These are phyloP conservation scores for Raffaelea deltoideospora DNA, from an alignment of 2,329 filamentous ascomycete species.

Conservation along the genomic window DNA sequence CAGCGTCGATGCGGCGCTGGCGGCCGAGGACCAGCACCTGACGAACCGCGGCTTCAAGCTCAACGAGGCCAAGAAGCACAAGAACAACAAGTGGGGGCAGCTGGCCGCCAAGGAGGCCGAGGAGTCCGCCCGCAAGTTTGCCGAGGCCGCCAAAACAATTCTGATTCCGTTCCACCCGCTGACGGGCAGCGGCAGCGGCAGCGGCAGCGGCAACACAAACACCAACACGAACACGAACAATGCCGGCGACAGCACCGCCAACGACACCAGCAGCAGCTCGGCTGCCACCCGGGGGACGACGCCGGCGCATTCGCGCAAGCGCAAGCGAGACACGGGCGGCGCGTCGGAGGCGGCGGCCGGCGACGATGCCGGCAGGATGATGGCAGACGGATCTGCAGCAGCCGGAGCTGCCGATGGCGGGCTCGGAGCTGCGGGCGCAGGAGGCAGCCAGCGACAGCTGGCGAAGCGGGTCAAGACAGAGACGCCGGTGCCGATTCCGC, in stretches of 20 bases:
- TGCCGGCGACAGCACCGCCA: slow-evolving; percentile 1
- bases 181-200: not conserved
- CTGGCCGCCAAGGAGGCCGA: slow-evolving; percentile 45
- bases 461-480: slow-evolving; percentile 22
- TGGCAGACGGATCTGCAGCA: slow-evolving; percentile 5
- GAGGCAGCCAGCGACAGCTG: slow-evolving; percentile 13
- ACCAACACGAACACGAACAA: no score
- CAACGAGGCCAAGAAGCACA: slow-evolving; percentile 63
- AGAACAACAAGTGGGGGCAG: slow-evolving; percentile 46
- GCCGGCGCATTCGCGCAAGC: slow-evolving; percentile 12
- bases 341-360: slow-evolving; percentile 14
- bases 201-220: not conserved
- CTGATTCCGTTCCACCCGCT: slow-evolving; percentile 10
- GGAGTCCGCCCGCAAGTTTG: slow-evolving; percentile 19
- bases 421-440: no score
- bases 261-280: not conserved
- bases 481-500: slow-evolving; percentile 21
- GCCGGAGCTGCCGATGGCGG: not conserved
- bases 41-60: slow-evolving; percentile 64
- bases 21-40: slow-evolving; percentile 45
- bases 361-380: slow-evolving; percentile 7
- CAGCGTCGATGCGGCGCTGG: slow-evolving; percentile 35
- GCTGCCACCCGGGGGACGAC: not conserved
- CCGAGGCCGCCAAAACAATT: slow-evolving; percentile 15
- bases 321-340: slow-evolving; percentile 18